phyloP scores from a whole-genome alignment of 805 yeast species.

The Starmera quercuum region DNA sequence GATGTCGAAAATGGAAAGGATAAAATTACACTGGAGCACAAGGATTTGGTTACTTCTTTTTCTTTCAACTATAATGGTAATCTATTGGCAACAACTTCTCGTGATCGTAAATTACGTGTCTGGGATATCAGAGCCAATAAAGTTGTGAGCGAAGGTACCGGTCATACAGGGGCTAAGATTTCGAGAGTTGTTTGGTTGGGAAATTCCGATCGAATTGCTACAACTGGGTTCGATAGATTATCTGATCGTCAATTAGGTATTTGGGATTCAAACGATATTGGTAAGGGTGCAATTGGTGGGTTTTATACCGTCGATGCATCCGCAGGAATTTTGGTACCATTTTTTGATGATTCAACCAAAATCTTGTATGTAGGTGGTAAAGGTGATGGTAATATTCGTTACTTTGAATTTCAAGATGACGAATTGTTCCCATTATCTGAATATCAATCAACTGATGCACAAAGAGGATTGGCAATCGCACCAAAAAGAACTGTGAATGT shows the following conservation, averaged over 20 bases:
- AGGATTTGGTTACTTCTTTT: constrained; percentile 89
- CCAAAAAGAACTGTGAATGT: constrained; percentile 79
- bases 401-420: constrained; percentile 84
- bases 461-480: constrained; percentile 88
- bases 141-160: constrained; percentile 74
- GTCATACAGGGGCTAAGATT: constrained; percentile 90
- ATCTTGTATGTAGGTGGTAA: constrained; percentile 90
- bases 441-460: constrained; percentile 83
- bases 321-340: constrained; percentile 90
- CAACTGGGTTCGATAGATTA: constrained; percentile 90
- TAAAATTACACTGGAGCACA: constrained; percentile 69
- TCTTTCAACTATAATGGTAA: constrained; percentile 88
- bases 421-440: constrained; percentile 81
- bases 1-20: constrained; percentile 69
- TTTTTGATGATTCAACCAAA: constrained; percentile 73
- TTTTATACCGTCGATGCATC: constrained; percentile 81
- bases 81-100: constrained; percentile 76
- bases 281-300: constrained; percentile 82
- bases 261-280: constrained; percentile 78
- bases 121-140: constrained; percentile 84
- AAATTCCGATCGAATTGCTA: constrained; percentile 70
- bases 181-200: constrained; percentile 90
- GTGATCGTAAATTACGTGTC: constrained; percentile 84
- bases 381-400: constrained; percentile 96
- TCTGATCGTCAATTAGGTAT: constrained; percentile 94